Percentiles rank a stretch among this genome's conserved stretches.
These are phyloP conservation scores for Cornus suecica DNA, from an alignment of 148 eudicot genomes.

Conservation along the genomic window DNA sequence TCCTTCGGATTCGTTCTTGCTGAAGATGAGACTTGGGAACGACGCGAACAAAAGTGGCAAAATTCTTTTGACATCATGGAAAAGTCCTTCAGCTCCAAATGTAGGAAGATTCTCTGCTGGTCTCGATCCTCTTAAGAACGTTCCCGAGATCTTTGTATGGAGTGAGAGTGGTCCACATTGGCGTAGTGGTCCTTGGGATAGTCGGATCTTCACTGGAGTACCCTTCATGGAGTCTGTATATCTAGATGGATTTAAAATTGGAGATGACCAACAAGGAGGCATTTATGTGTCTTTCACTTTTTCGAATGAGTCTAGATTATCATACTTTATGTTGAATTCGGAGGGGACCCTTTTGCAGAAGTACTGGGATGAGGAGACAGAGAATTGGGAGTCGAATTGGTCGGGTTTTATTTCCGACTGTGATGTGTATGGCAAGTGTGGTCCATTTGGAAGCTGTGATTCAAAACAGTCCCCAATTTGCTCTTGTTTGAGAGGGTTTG, in stretches of 20 bases:
- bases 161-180: conserved; percentile 26
- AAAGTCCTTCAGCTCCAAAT: conserved; percentile 38
- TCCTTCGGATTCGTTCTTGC: conserved; percentile 30
- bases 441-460: conserved; percentile 56
- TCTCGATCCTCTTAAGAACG: conserved; percentile 3
- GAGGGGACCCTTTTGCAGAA: conserved; percentile 18
- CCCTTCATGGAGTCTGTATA: background rate
- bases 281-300: conserved; percentile 1
- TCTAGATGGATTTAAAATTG: background rate
- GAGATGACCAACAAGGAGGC: conserved; percentile 14
- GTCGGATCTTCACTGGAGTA: conserved; percentile 26
- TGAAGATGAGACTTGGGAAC: conserved; percentile 19
- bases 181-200: conserved; percentile 49
- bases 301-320: background rate
- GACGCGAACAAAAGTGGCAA: background rate
- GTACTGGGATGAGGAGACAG: conserved; percentile 14
- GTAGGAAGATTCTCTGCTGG: conserved; percentile 32
- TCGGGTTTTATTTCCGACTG: conserved; percentile 20
- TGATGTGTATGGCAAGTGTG: conserved; percentile 50
- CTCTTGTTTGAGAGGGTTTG: conserved; percentile 48
- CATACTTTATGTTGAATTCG: conserved; percentile 15
- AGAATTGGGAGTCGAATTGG: conserved; percentile 26
- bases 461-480: conserved; percentile 34
- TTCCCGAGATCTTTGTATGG: conserved; percentile 34
- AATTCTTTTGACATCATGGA: conserved; percentile 34